A percentile compares a stretch with the other conserved stretches of the same genome.
phyloP scores from a whole-genome alignment of 495 filamentous ascomycete species.

The Penicillium ochrochloron region DNA sequence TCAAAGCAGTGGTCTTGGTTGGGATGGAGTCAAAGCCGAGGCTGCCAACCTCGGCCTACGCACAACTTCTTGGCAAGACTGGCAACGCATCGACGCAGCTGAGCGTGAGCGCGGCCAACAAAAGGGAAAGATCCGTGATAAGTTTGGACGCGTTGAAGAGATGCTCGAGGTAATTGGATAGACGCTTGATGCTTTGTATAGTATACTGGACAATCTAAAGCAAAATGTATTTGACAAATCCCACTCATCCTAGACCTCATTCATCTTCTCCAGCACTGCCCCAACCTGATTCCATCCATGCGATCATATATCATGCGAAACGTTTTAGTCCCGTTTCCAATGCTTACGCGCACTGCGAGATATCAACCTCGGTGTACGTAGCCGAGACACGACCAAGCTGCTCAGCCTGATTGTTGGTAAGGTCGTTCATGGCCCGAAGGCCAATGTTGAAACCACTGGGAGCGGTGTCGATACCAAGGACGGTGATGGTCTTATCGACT shows the following conservation, averaged over 20 bases:
- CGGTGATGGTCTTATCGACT: slow-evolving; percentile 59
- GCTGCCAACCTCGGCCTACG: slow-evolving; percentile 53
- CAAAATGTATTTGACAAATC: slow-evolving; percentile 3
- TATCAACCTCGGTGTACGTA: slow-evolving; percentile 47
- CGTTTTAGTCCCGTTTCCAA: neutral
- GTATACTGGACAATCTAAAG: slow-evolving; percentile 11
- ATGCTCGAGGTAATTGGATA: slow-evolving; percentile 69
- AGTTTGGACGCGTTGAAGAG: slow-evolving; percentile 74
- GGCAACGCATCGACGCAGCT: slow-evolving; percentile 79
- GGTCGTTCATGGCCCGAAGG: slow-evolving; percentile 63
- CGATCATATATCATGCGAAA: slow-evolving; percentile 1
- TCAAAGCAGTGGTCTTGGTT: slow-evolving; percentile 61
- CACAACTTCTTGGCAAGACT: slow-evolving; percentile 75
- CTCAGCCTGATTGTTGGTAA: slow-evolving; percentile 63
- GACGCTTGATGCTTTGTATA: slow-evolving; percentile 20
- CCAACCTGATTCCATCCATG: neutral
- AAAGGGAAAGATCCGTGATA: slow-evolving; percentile 81
- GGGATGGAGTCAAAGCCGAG: slow-evolving; percentile 71
- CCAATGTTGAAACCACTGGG: slow-evolving; percentile 66
- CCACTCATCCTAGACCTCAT: neutral
- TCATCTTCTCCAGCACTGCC: neutral
- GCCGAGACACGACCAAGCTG: slow-evolving; percentile 61
- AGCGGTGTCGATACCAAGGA: slow-evolving; percentile 70
- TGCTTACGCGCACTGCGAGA: slow-evolving; percentile 42
- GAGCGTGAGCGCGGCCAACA: slow-evolving; percentile 70